A percentile compares a stretch with the other conserved stretches of the same genome.
Evolutionary conservation across 2,329 filamentous ascomycete genomes (phyloP).

Genomic region (Xylaria sp.): DNA sequence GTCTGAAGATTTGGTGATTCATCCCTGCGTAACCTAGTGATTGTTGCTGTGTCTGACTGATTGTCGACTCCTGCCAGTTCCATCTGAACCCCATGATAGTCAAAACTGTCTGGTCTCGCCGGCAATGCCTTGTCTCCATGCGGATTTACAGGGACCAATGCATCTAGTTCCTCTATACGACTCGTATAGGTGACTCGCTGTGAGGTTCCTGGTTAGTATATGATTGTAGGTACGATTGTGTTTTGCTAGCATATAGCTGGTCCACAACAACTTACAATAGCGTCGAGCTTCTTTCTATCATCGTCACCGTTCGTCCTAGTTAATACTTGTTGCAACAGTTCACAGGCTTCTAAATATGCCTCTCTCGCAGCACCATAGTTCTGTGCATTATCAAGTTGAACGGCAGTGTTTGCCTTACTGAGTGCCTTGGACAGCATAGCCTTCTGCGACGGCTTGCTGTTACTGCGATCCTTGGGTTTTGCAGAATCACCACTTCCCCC

Average conservation of each 20-base stretch:
- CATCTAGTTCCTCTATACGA: conserved; percentile 86
- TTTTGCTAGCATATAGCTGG: conserved; percentile 1
- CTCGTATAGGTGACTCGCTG: conserved; percentile 90
- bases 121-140: conserved; percentile 81
- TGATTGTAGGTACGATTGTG: not conserved
- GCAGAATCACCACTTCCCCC: conserved; percentile 58
- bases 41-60: conserved; percentile 58
- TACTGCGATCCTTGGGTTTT: conserved; percentile 51
- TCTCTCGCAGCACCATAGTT: conserved; percentile 92
- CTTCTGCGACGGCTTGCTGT: conserved; percentile 77
- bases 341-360: conserved; percentile 91
- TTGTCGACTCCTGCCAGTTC: conserved; percentile 55
- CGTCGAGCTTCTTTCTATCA: conserved; percentile 89
- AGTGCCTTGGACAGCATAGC: conserved; percentile 96
- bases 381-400: conserved; percentile 93
- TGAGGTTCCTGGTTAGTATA: conserved; percentile 31
- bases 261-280: conserved; percentile 76
- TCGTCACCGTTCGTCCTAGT: conserved; percentile 84
- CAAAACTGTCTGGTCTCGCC: conserved; percentile 72
- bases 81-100: conserved; percentile 56
- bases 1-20: conserved; percentile 58
- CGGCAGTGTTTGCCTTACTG: conserved; percentile 94
- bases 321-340: conserved; percentile 88
- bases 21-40: conserved; percentile 52
- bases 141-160: conserved; percentile 69